Evolutionary conservation across 2,329 filamentous ascomycete genomes (phyloP).

Genomic region (Aaosphaeria pasadenensis): DNA sequence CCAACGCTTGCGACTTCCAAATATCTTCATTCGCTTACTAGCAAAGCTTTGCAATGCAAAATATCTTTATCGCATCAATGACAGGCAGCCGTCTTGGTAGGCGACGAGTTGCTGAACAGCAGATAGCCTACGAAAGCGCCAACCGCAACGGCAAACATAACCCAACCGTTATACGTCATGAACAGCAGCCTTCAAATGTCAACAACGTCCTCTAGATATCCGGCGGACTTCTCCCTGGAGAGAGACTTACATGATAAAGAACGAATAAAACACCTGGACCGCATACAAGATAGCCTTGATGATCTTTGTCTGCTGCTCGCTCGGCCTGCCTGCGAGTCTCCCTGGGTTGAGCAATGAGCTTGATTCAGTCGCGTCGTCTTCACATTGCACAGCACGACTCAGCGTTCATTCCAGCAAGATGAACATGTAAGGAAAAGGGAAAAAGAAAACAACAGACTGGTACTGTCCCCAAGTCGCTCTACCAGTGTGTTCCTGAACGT

Average conservation of each 20-base stretch:
- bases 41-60: background rate
- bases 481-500: too few species aligned
- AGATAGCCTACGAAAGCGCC: conserved; percentile 89
- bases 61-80: conserved; percentile 54
- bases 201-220: background rate
- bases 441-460: background rate
- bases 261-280: conserved; percentile 95
- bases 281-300: conserved; percentile 83
- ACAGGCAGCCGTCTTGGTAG: conserved; percentile 85
- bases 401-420: conserved; percentile 12
- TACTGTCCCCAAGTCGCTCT: background rate
- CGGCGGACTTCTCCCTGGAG: background rate
- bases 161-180: conserved; percentile 99
- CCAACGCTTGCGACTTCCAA: background rate
- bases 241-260: conserved; percentile 92
- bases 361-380: conserved; percentile 44
- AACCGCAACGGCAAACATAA: conserved; percentile 87
- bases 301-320: conserved; percentile 68
- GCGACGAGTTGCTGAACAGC: conserved; percentile 66
- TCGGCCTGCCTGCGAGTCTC: conserved; percentile 55
- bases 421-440: conserved; percentile 4
- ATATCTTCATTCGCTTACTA: background rate
- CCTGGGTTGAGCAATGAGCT: conserved; percentile 75
- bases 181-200: conserved; percentile 73
- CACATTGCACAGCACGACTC: conserved; percentile 15